Conservation (phyloP, 768 basidiomycete genomes). For the Steccherinum ochraceum region DNA sequence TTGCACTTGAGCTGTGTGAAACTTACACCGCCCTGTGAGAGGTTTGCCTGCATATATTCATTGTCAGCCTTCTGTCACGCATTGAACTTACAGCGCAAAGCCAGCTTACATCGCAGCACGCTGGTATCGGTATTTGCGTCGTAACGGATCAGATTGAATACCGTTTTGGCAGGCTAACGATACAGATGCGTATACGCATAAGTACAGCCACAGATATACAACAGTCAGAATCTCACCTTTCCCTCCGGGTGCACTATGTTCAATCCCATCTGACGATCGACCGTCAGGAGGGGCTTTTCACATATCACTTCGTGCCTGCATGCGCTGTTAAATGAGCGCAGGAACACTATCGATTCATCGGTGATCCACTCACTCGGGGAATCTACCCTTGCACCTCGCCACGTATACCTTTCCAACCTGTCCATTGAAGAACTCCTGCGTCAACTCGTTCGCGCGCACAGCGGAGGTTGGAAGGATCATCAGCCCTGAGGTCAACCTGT, state of each 20-base stretch:
- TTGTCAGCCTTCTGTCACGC: conserved; percentile 3
- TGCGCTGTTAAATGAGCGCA: too few relatives aligned
- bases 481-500: conserved; percentile 89
- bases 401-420: conserved; percentile 89
- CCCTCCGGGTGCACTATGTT: conserved; percentile 96
- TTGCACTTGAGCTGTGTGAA: conserved; percentile 3
- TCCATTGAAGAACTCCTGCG: conserved; percentile 76
- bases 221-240: conserved; percentile 48
- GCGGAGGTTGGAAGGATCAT: conserved; percentile 87
- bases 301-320: conserved; percentile 73
- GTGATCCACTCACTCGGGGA: conserved; percentile 61
- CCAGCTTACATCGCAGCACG: conserved; percentile 69
- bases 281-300: conserved; percentile 81
- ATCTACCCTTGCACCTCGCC: conserved; percentile 79
- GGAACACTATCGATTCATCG: neutral
- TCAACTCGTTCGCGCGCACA: conserved; percentile 60
- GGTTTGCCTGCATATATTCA: conserved; percentile 71
- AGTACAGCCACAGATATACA: neutral
- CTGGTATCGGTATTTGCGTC: conserved; percentile 77
- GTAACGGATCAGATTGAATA: conserved; percentile 79
- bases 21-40: conserved; percentile 87
- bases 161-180: conserved; percentile 74
- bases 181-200: neutral
- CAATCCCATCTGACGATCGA: conserved; percentile 94
- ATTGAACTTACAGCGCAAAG: neutral